Conservation (phyloP, 208 protist species). For the Acanthamoeba royreba region DNA sequence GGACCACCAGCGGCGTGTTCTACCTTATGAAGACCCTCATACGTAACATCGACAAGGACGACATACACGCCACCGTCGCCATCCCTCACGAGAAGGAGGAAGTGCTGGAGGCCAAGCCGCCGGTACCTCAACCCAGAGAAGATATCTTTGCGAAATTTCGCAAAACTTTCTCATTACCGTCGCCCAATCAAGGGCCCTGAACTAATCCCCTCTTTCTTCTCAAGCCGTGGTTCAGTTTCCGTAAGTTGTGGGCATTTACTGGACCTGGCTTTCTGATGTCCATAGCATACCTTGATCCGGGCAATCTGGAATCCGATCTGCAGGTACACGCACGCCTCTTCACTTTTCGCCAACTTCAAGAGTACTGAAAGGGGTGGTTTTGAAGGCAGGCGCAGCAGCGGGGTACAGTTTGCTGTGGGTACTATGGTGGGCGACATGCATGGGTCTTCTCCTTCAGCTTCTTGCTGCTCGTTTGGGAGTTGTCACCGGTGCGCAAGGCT, state of each 20-base stretch:
- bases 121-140: no score
- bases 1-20: not conserved
- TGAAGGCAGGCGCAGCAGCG: constrained; percentile 45
- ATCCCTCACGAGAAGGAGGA: not conserved
- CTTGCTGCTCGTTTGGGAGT: constrained; percentile 70
- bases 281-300: constrained; percentile 85
- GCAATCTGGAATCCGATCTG: constrained; percentile 81
- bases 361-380: no score
- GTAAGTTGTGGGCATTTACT: constrained; percentile 68
- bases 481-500: constrained; percentile 62
- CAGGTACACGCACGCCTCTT: constrained; percentile 51
- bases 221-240: constrained; percentile 54
- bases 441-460: constrained; percentile 78
- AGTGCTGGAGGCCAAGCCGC: not conserved
- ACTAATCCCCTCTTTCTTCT: no score
- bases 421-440: constrained; percentile 74
- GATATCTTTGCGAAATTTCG: no score
- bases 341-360: not conserved
- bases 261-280: constrained; percentile 82
- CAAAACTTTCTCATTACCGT: no score
- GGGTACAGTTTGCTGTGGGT: constrained; percentile 84
- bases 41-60: not conserved
- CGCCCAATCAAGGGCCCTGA: no score
- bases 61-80: not conserved
- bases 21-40: not conserved